These are phyloP conservation scores for Aspergillus chevalieri DNA, from an alignment of 2,329 filamentous ascomycete species.

Conservation along the genomic window DNA sequence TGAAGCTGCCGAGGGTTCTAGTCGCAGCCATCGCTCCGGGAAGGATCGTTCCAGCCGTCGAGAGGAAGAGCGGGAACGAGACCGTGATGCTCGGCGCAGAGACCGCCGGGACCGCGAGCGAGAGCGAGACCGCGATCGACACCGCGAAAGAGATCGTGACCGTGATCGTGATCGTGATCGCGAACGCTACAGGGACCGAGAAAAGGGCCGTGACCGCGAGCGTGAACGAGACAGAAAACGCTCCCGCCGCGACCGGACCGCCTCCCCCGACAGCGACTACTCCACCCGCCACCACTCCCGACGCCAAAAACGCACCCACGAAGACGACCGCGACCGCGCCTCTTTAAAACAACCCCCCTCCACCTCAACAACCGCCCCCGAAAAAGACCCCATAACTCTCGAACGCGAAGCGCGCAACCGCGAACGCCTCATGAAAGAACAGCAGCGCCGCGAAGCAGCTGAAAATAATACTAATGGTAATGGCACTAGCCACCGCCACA, in stretches of 20 bases:
- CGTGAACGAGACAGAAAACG: conserved; percentile 28
- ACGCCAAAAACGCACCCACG: conserved; percentile 30
- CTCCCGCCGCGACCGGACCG: conserved; percentile 36
- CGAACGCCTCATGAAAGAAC: conserved; percentile 60
- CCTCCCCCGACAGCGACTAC: conserved; percentile 27
- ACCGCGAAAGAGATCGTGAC: conserved; percentile 19
- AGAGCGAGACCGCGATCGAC: conserved; percentile 19
- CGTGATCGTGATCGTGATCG: conserved; percentile 33
- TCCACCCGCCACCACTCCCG: conserved; percentile 30
- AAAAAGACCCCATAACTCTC: conserved; percentile 64
- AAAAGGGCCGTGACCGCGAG: conserved; percentile 21
- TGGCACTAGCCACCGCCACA: conserved; percentile 5
- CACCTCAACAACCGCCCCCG: conserved; percentile 17
- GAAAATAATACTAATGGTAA: conserved; percentile 16
- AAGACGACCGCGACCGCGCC: conserved; percentile 16
- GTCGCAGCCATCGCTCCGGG: conserved; percentile 21
- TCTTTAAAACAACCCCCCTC: not conserved
- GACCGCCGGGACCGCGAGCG: conserved; percentile 29
- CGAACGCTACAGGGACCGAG: conserved; percentile 43
- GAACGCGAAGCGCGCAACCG: conserved; percentile 63
- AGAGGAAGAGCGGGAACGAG: conserved; percentile 23
- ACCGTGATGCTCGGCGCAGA: conserved; percentile 23
- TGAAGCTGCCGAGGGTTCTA: conserved; percentile 19
- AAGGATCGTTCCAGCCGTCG: conserved; percentile 25
- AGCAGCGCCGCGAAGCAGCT: conserved; percentile 56